phyloP scores from a whole-genome alignment of 192 early-diverging fungal genomes.

The Gryganskiella cystojenkinii region DNA sequence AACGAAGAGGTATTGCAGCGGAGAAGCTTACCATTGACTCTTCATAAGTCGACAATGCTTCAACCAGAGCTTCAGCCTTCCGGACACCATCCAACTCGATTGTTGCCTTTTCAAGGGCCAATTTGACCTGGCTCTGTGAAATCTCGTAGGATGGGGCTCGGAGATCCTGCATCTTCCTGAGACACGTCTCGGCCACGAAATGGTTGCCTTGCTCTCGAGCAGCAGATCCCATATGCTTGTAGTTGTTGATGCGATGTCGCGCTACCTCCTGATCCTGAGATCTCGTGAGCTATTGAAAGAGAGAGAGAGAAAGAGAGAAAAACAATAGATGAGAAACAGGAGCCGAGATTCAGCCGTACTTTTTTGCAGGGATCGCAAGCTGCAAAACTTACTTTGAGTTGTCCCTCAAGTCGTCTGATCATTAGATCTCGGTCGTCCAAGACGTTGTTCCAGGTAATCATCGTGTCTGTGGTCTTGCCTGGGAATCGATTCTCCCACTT shows the following conservation, averaged over 20 bases:
- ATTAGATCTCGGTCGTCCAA: slow-evolving; percentile 58
- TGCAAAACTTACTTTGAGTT: slow-evolving; percentile 16
- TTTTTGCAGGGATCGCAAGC: too few species aligned
- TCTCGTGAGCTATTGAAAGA: slow-evolving; percentile 25
- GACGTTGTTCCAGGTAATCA: slow-evolving; percentile 73
- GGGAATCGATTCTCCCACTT: slow-evolving; percentile 58
- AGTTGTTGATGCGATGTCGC: slow-evolving; percentile 33
- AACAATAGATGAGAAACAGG: not conserved
- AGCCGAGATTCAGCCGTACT: not conserved
- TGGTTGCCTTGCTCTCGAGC: slow-evolving; percentile 69
- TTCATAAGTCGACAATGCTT: slow-evolving; percentile 26
- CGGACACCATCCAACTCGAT: slow-evolving; percentile 6
- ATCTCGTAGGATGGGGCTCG: slow-evolving; percentile 35
- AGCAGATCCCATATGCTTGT: slow-evolving; percentile 62
- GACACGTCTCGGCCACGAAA: slow-evolving; percentile 62
- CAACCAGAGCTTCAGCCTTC: slow-evolving; percentile 21
- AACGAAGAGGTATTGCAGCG: not conserved
- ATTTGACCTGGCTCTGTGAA: slow-evolving; percentile 34
- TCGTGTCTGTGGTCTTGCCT: slow-evolving; percentile 55
- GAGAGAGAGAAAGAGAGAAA: not conserved
- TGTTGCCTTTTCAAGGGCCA: slow-evolving; percentile 23
- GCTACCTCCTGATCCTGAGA: slow-evolving; percentile 22
- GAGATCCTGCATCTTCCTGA: slow-evolving; percentile 44
- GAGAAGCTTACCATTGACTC: slow-evolving; percentile 21
- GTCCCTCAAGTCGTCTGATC: slow-evolving; percentile 53